phyloP scores from a whole-genome alignment of 495 filamentous ascomycete species.

The Aspergillus egyptiacus region DNA sequence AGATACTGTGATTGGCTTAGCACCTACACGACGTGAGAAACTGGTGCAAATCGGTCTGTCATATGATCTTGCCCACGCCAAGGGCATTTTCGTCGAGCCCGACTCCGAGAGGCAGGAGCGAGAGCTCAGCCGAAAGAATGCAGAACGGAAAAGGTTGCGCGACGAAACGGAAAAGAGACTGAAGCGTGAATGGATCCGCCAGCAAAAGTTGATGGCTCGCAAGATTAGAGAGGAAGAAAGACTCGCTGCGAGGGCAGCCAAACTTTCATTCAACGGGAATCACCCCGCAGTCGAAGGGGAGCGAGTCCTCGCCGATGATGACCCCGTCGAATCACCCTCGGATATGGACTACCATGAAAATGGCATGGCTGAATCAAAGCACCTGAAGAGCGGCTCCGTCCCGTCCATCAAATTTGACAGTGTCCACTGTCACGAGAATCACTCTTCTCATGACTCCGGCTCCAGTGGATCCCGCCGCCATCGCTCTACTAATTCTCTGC shows the following conservation, averaged over 20 bases:
- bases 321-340: slow-evolving; percentile 24
- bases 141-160: slow-evolving; percentile 37
- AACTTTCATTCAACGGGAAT: background rate
- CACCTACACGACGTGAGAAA: slow-evolving; percentile 65
- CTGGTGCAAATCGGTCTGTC: slow-evolving; percentile 72
- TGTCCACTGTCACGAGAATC: slow-evolving; percentile 13
- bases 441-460: slow-evolving; percentile 9
- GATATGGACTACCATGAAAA: slow-evolving; percentile 23
- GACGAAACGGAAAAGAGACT: slow-evolving; percentile 38
- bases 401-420: slow-evolving; percentile 33
- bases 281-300: background rate
- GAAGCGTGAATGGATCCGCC: slow-evolving; percentile 48
- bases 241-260: slow-evolving; percentile 10
- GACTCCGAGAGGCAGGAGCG: slow-evolving; percentile 53
- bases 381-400: slow-evolving; percentile 19
- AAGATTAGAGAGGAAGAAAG: slow-evolving; percentile 28
- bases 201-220: slow-evolving; percentile 45
- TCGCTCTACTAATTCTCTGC: slow-evolving; percentile 15
- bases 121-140: slow-evolving; percentile 40
- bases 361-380: slow-evolving; percentile 10
- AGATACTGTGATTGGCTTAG: slow-evolving; percentile 59
- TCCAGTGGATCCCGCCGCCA: slow-evolving; percentile 25
- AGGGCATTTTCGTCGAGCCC: slow-evolving; percentile 61
- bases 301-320: slow-evolving; percentile 24
- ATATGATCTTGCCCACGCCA: slow-evolving; percentile 80